Base-by-base conservation (phyloP, 805 yeast genomes). In the Teunomyces tritomae region DNA sequence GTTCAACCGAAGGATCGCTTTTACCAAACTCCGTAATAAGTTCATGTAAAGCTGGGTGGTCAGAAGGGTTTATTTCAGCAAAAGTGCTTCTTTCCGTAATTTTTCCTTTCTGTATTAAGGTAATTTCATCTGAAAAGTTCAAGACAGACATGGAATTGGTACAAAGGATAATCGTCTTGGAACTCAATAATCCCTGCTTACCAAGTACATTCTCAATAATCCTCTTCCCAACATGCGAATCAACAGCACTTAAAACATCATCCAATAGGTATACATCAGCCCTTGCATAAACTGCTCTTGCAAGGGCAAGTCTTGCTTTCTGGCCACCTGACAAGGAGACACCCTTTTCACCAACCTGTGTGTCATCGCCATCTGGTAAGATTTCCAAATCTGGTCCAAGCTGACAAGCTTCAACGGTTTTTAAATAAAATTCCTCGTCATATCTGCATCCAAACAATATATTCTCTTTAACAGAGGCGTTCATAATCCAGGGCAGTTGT, bases 1-100 rank as follows among this genome's bases (percentile, higher is more conserved):
- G 42, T 49, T 54, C 32, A 46, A 47, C 54, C 10, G 47, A 24
- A 16, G 28, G 27, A 20, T 32, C 34, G 20, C 27, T 39, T 20
- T 34, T 28, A 28, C 76, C 77, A 55, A 63, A 72, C 48, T 73
- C 77, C 10, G 60, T 54, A 27, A 76, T 63, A 45, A 76, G 59
- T 11, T 63, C 65, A 43, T 55, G 65, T 11, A 76, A 53, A 32
- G 54, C 58, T 3, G 66, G 66, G 45, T 62, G 56, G 34, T 51
- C 43, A 2, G 50, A 47, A 8, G 44, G 39, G 39, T 51, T 57
- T 8, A 51, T 50, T 5, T 61, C 61, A 6, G 43, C 20, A 32
- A 41, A 49, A 2, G 49, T 35, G 7, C 50, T 37, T 8, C 57
- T 49, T 37, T 63, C 67, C 3, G 39, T 41, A 5, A 62, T 55